These are phyloP conservation scores for Citeromyces nyonsensis DNA, from an alignment of 805 yeast genomes.

Conservation along the genomic window DNA sequence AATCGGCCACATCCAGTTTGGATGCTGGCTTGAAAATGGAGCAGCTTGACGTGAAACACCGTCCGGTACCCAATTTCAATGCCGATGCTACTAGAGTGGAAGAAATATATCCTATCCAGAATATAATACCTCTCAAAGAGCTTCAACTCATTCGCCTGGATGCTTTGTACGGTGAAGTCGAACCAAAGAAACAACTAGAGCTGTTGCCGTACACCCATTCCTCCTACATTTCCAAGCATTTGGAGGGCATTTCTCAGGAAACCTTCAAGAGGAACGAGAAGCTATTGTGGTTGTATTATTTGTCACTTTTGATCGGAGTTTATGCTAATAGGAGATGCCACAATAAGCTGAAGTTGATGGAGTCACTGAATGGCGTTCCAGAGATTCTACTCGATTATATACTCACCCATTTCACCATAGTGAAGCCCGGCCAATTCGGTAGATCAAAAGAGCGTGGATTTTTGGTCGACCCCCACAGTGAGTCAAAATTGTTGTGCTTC, in stretches of 20 bases:
- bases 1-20: constrained; percentile 48
- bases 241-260: constrained; percentile 21
- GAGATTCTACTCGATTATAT: constrained; percentile 59
- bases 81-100: constrained; percentile 71
- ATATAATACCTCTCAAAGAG: constrained; percentile 56
- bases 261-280: constrained; percentile 31
- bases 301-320: constrained; percentile 67
- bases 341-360: constrained; percentile 41
- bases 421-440: constrained; percentile 50
- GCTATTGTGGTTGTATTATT: constrained; percentile 62
- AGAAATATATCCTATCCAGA: constrained; percentile 64
- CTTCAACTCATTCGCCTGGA: constrained; percentile 49
- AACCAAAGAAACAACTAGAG: constrained; percentile 31
- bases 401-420: constrained; percentile 54
- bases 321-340: constrained; percentile 56
- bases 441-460: constrained; percentile 65
- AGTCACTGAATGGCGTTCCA: constrained; percentile 55
- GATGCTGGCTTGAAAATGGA: constrained; percentile 59
- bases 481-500: constrained; percentile 75
- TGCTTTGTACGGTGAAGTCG: constrained; percentile 39
- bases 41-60: constrained; percentile 38
- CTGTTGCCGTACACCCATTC: constrained; percentile 48
- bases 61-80: constrained; percentile 75
- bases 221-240: constrained; percentile 32
- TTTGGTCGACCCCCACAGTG: constrained; percentile 74